Percentiles rank a stretch among this genome's conserved stretches.
phyloP scores from a whole-genome alignment of 2,329 filamentous ascomycete species.

The Colletotrichum lupini region DNA sequence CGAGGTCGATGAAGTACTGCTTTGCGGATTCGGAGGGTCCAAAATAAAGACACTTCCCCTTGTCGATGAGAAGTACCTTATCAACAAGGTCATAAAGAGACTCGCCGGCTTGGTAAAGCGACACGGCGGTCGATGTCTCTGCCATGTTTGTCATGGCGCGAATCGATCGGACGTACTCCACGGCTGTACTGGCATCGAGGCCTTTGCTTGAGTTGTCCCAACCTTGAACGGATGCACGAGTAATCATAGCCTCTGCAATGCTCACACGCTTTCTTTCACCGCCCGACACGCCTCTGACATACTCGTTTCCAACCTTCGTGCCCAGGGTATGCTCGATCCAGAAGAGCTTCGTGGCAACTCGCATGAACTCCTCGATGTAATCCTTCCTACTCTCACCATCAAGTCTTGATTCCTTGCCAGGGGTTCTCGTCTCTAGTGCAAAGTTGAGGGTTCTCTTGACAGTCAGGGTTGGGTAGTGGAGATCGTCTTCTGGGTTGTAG shows the following conservation, averaged over 20 bases:
- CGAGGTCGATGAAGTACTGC: constrained; percentile 76
- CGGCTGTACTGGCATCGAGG: constrained; percentile 72
- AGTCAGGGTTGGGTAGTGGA: constrained; percentile 76
- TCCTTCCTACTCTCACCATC: constrained; percentile 70
- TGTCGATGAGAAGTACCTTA: constrained; percentile 75
- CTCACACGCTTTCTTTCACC: constrained; percentile 80
- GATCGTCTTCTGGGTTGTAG: constrained; percentile 75
- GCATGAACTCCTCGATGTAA: constrained; percentile 62
- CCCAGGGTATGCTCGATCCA: constrained; percentile 75
- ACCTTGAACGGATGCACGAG: constrained; percentile 71
- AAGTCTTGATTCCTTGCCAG: constrained; percentile 58
- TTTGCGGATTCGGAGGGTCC: constrained; percentile 72
- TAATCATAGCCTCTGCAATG: constrained; percentile 76
- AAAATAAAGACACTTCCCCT: constrained; percentile 78
- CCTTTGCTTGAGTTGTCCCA: constrained; percentile 80
- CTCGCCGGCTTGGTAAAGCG: constrained; percentile 73
- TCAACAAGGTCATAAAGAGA: constrained; percentile 68
- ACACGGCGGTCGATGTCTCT: constrained; percentile 68
- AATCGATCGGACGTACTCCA: constrained; percentile 74
- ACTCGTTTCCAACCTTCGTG: constrained; percentile 76
- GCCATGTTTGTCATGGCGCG: constrained; percentile 75
- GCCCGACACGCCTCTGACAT: constrained; percentile 70
- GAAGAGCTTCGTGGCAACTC: constrained; percentile 76
- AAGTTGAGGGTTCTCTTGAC: constrained; percentile 76
- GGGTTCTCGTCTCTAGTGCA: constrained; percentile 71